Conservation (phyloP, 805 yeast species). For the Saturnispora zaruensis region DNA sequence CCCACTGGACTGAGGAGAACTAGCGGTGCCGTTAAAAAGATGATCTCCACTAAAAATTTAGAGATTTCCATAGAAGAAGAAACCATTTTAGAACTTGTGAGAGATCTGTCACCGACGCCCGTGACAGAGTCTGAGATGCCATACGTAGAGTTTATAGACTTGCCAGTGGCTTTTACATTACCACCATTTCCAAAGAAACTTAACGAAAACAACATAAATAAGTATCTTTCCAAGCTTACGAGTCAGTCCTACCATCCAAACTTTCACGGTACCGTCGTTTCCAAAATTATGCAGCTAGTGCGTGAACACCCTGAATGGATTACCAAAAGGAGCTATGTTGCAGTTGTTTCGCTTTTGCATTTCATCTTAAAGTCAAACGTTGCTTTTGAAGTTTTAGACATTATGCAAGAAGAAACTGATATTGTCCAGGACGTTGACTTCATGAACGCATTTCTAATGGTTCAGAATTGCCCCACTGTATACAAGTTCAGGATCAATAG, state of each 20-base stretch:
- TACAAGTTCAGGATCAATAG: conserved; percentile 16
- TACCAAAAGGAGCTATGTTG: conserved; percentile 17
- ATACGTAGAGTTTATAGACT: conserved; percentile 18
- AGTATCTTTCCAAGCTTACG: conserved; percentile 17
- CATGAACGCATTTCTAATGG: conserved; percentile 20
- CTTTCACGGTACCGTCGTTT: conserved; percentile 11
- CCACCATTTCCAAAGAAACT: conserved; percentile 15
- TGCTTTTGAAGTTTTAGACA: conserved; percentile 15
- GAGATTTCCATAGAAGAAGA: conserved; percentile 13
- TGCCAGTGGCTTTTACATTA: conserved; percentile 14
- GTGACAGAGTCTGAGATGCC: conserved; percentile 16
- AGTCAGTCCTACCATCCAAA: conserved; percentile 15
- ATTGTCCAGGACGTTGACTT: conserved; percentile 23
- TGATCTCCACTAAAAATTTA: conserved; percentile 1
- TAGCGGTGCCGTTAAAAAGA: background rate
- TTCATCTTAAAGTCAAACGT: conserved; percentile 14
- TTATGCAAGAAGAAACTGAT: conserved; percentile 17
- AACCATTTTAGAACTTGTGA: conserved; percentile 19
- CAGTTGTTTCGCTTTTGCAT: conserved; percentile 17
- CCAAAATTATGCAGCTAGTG: conserved; percentile 13
- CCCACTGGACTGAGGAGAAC: conserved; percentile 2
- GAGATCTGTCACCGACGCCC: conserved; percentile 15
- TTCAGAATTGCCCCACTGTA: conserved; percentile 13
- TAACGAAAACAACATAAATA: conserved; percentile 11
- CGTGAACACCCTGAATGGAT: conserved; percentile 14